Evolutionary conservation across 192 early-diverging fungal species (phyloP), one percentile per base, ranked within the genome.

Genomic region (Coemansia sp.): DNA sequence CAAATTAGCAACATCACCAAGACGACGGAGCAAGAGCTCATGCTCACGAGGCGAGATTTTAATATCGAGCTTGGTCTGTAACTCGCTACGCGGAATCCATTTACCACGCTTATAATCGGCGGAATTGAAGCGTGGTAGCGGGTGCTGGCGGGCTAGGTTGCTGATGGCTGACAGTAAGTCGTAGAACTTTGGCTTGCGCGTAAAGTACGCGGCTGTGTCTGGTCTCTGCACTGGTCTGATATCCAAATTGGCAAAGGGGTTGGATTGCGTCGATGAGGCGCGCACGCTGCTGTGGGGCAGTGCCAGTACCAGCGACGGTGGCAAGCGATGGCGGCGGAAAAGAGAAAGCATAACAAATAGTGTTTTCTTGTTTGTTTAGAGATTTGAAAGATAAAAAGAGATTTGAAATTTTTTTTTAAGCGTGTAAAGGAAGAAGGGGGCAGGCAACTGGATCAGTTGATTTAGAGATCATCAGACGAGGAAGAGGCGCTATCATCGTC

Each of bases 201-300:
- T 96, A 68, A 98, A 98, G 81, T 95, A 98, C 9, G 94, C 92
- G 0, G 91, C 75, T 10, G 92, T 89, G 29, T 71, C 74, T 15
- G 91, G 91, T 37, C 87, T 86, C 45, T 86, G 62, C 27, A 68
- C 45, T 6, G 79, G 77, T 12, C 69, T 57, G 39, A 78, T 84
- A 15, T 62, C 65, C 4, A 79, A 57, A 9, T n/a, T 40, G 25
- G 66, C 78, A 35, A 81, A 79, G 0, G 71, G 71, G 6, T 25
- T 25, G n/a, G n/a, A n/a, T n/a, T n/a, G n/a, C n/a, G n/a, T n/a
- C n/a, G n/a, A n/a, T n/a, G n/a, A n/a, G n/a, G n/a, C n/a, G n/a
- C n/a, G n/a, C n/a, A n/a, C n/a, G n/a, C n/a, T n/a, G n/a, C n/a
- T n/a, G n/a, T n/a, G n/a, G n/a, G n/a, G n/a, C n/a, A n/a, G n/a